A percentile compares a stretch with the other conserved stretches of the same genome.
Conservation (phyloP, 208 protist species). For the Leishmania gerbilli region DNA sequence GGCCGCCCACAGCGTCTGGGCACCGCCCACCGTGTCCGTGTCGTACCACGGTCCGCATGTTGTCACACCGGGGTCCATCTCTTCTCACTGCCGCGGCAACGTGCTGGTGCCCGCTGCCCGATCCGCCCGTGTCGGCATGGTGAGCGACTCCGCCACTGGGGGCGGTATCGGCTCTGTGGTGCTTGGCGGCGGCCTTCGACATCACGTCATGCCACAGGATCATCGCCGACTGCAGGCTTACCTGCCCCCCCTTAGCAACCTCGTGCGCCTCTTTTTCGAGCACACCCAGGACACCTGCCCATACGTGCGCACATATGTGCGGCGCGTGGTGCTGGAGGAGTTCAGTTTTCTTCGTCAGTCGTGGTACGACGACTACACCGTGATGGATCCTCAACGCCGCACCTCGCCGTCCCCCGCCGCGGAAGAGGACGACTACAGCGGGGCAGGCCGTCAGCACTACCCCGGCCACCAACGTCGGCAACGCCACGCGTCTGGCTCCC, state of each 20-base stretch:
- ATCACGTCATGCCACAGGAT: slow-evolving; percentile 26
- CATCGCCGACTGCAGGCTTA: slow-evolving; percentile 30
- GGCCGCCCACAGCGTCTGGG: neutral
- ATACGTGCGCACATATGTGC: slow-evolving; percentile 56
- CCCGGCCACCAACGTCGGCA: neutral
- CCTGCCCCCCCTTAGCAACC: slow-evolving; percentile 53
- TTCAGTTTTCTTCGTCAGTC: slow-evolving; percentile 56
- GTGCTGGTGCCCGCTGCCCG: slow-evolving; percentile 18
- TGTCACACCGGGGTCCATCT: slow-evolving; percentile 29
- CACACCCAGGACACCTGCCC: slow-evolving; percentile 69
- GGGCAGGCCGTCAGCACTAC: slow-evolving; percentile 8
- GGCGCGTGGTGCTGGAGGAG: slow-evolving; percentile 63
- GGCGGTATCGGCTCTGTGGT: neutral
- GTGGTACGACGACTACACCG: slow-evolving; percentile 42
- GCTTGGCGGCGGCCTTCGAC: slow-evolving; percentile 19
- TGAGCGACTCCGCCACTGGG: slow-evolving; percentile 8
- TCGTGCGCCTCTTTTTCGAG: slow-evolving; percentile 56
- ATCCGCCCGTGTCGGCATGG: slow-evolving; percentile 14
- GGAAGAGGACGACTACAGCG: slow-evolving; percentile 25
- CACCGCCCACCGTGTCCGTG: slow-evolving; percentile 11
- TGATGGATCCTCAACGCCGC: slow-evolving; percentile 8
- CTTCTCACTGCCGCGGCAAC: slow-evolving; percentile 26
- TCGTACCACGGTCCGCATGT: slow-evolving; percentile 21
- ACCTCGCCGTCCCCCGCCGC: slow-evolving; percentile 4
- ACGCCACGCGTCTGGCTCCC: slow-evolving; percentile 2